phyloP scores from a whole-genome alignment of 305 asterid species.

The Euphrasia arctica region DNA sequence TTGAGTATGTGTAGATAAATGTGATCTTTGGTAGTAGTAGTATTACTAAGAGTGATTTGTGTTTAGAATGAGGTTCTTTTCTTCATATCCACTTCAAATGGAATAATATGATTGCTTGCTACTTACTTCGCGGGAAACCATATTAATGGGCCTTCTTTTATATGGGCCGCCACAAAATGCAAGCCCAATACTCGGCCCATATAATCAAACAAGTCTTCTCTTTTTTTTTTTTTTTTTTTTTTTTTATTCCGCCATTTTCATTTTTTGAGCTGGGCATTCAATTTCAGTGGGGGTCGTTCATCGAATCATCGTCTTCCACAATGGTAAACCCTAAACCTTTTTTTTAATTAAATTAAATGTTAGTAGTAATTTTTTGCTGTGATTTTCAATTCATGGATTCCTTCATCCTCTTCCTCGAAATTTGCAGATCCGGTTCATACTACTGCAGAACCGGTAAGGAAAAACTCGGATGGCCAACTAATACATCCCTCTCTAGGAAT shows the following conservation, averaged over 20 bases:
- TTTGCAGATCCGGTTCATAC: constrained; percentile 61
- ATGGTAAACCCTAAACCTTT: constrained; percentile 26
- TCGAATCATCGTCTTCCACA: constrained; percentile 1
- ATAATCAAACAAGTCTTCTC: too few species aligned
- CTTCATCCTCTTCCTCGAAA: constrained; percentile 1
- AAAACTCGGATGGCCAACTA: constrained; percentile 59
- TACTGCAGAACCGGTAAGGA: constrained; percentile 74
- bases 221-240: neutral
- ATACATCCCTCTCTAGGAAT: constrained; percentile 80
- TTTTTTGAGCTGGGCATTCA: neutral
- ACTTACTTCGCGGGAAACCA: too few species aligned
- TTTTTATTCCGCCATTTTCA: neutral
- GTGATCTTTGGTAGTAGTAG: constrained; percentile 4
- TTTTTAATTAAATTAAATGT: neutral
- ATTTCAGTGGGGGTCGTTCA: neutral
- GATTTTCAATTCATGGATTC: neutral
- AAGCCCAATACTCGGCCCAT: too few species aligned
- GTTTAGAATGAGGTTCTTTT: constrained; percentile 51
- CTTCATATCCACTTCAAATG: constrained; percentile 69
- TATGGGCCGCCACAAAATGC: too few species aligned
- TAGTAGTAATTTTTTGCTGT: neutral
- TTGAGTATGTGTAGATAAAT: neutral
- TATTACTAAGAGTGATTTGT: constrained; percentile 27
- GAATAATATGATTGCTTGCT: too few species aligned
- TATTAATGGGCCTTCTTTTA: too few species aligned